Evolutionary conservation across 192 early-diverging fungal genomes (phyloP), one percentile per base, ranked within the genome.

Genomic region (Coemansia sp.): DNA sequence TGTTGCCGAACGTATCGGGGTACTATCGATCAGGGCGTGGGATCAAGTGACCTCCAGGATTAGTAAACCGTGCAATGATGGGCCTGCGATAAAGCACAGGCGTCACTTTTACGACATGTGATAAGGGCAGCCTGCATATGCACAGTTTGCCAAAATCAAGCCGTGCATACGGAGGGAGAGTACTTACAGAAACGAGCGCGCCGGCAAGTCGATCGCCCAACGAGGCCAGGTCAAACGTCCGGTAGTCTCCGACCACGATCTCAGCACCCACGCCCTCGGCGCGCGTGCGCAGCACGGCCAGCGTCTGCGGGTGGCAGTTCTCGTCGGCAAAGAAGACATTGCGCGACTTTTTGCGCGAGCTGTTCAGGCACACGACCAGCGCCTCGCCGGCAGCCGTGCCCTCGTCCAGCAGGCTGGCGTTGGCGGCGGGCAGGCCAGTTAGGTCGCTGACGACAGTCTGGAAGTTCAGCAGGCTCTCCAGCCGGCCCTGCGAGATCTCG

Each of bases 331-430:
- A 88, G 60, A 96, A 99, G 17, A 86, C 82, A 56, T 85, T 84
- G 67, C 86, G 85, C 44, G 84, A 83, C 68, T 83, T 83, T 58
- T 85, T 85, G 48, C 76, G 78, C 19, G 83, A 64, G 30, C 77
- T 77, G 51, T 78, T 64, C 68, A 78, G 77, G 64, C 87, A 87
- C 79, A 97, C 87, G 23, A 94, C 76, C 88, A 99, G 92, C 19
- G 96, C 94, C 77, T 99, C 96, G 12, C 84, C 93, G 31, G 96
- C 96, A 28, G 96, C 96, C 10, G 96, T 97, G 40, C 94, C 96
- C 80, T 99, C 96, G 44, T 99, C 96, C 37, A 99, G 77, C 43
- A 99, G 73, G n/a, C 92, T 95, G 29, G 96, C 94, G 56, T 99
- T 99, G 48, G 96, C 87, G 19, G 97, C 88, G 12, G 89, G 82